Conservation (phyloP, 352 stramenopile genomes). For the Globisporangium heterothallicum region DNA sequence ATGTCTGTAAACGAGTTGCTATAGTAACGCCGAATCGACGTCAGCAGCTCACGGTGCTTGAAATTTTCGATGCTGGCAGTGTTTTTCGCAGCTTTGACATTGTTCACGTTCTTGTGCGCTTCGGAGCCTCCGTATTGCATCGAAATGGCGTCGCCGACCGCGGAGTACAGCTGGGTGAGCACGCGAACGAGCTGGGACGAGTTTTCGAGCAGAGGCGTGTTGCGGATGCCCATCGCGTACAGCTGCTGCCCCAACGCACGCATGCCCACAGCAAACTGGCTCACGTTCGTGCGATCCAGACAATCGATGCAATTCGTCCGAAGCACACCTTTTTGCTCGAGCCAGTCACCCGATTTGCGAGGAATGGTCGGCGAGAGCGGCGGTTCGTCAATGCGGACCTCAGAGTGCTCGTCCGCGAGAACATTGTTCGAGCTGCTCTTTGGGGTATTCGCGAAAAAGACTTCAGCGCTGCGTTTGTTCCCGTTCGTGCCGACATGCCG, state of each 20-base stretch:
- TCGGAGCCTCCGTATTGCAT: conserved; percentile 99
- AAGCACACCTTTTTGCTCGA: conserved; percentile 96
- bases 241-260: conserved; percentile 93
- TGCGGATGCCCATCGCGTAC: conserved; percentile 96
- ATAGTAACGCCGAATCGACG: conserved; percentile 98
- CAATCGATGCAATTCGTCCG: conserved; percentile 99
- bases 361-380: conserved; percentile 61
- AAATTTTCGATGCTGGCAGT: conserved; percentile 77
- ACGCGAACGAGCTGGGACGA: conserved; percentile 93
- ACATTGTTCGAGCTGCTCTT: not conserved
- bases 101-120: conserved; percentile 96
- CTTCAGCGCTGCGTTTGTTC: conserved; percentile 50
- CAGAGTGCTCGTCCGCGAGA: not conserved
- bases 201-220: conserved; percentile 72
- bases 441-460: conserved; percentile 24
- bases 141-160: conserved; percentile 97
- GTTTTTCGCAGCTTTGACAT: conserved; percentile 44
- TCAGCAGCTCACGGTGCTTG: conserved; percentile 96
- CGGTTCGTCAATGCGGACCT: conserved; percentile 9
- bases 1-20: conserved; percentile 99
- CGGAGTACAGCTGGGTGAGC: conserved; percentile 98
- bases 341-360: conserved; percentile 80
- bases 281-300: conserved; percentile 84
- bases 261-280: conserved; percentile 84
- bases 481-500: conserved; percentile 58